phyloP scores from a whole-genome alignment of 768 basidiomycete species.

The Cyclocybe aegerita region DNA sequence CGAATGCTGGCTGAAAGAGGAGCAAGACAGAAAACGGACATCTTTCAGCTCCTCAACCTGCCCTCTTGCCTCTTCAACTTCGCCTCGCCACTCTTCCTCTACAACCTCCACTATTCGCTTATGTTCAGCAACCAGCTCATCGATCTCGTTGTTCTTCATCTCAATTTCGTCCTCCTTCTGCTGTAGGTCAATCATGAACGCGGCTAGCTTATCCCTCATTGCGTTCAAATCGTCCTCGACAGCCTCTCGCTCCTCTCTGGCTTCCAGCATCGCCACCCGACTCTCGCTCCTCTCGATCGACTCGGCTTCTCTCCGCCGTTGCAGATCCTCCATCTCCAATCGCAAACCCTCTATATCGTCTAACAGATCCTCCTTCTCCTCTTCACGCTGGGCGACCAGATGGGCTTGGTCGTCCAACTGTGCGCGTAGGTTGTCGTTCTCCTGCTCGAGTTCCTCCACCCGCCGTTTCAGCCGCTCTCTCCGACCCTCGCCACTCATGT shows the following conservation, averaged over 20 bases:
- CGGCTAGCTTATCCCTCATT: slow-evolving; percentile 74
- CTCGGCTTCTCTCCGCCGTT: slow-evolving; percentile 61
- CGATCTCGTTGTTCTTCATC: slow-evolving; percentile 72
- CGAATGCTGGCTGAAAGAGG: slow-evolving; percentile 6
- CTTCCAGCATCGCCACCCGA: slow-evolving; percentile 68
- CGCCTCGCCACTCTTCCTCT: slow-evolving; percentile 85
- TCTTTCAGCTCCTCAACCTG: slow-evolving; percentile 81
- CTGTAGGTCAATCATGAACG: slow-evolving; percentile 78
- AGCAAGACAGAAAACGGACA: slow-evolving; percentile 36
- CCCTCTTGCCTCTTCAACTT: slow-evolving; percentile 76
- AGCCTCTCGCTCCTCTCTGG: slow-evolving; percentile 71
- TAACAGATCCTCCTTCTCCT: slow-evolving; percentile 69
- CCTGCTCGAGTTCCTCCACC: slow-evolving; percentile 58
- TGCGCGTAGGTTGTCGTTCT: slow-evolving; percentile 60
- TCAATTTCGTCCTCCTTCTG: slow-evolving; percentile 88
- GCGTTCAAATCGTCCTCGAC: slow-evolving; percentile 80
- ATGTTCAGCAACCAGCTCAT: slow-evolving; percentile 75
- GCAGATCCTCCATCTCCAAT: slow-evolving; percentile 66
- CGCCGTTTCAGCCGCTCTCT: slow-evolving; percentile 46
- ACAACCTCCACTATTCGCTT: slow-evolving; percentile 69
- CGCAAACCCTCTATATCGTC: slow-evolving; percentile 66
- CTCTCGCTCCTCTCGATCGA: slow-evolving; percentile 71
- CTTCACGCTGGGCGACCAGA: slow-evolving; percentile 54
- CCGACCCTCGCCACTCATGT: slow-evolving; percentile 38
- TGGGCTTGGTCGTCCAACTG: slow-evolving; percentile 60